Conservation (phyloP, 2,329 filamentous ascomycete species). For the Arthroderma sp. region DNA sequence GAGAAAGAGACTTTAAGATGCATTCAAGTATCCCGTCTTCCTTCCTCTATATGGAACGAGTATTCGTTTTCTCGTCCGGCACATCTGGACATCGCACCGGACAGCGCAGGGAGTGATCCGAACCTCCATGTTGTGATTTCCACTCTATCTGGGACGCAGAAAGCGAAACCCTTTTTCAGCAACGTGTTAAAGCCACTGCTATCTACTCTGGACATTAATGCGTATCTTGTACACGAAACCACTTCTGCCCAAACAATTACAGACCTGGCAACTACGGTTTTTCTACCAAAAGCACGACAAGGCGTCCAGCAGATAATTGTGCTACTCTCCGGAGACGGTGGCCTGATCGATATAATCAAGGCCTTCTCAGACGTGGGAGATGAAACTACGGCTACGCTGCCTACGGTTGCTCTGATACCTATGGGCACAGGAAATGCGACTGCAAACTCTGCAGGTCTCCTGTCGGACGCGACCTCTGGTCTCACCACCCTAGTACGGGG, state of each 20-base stretch:
- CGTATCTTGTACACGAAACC: conserved; percentile 50
- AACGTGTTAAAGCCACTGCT: conserved; percentile 45
- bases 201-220: conserved; percentile 29
- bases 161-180: conserved; percentile 44
- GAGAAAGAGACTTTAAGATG: too few species aligned
- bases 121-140: conserved; percentile 53
- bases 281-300: conserved; percentile 38
- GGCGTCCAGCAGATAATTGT: conserved; percentile 49
- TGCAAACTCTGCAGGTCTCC: conserved; percentile 27
- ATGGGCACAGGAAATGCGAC: conserved; percentile 39
- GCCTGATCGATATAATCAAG: conserved; percentile 71
- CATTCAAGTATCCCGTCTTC: too few species aligned
- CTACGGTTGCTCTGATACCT: conserved; percentile 43
- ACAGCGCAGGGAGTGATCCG: too few species aligned
- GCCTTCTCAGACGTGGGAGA: conserved; percentile 32
- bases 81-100: too few species aligned
- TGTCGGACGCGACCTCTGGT: conserved; percentile 23
- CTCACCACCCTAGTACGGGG: conserved; percentile 51
- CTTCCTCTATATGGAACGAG: too few species aligned
- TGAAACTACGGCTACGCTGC: conserved; percentile 29
- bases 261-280: conserved; percentile 42
- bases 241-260: conserved; percentile 49
- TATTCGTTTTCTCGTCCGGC: too few species aligned
- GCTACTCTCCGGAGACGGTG: conserved; percentile 78
- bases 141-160: conserved; percentile 49